Conservation (phyloP, 371 early-diverging fungal species). For the Paraphysoderma sedebokerense region DNA sequence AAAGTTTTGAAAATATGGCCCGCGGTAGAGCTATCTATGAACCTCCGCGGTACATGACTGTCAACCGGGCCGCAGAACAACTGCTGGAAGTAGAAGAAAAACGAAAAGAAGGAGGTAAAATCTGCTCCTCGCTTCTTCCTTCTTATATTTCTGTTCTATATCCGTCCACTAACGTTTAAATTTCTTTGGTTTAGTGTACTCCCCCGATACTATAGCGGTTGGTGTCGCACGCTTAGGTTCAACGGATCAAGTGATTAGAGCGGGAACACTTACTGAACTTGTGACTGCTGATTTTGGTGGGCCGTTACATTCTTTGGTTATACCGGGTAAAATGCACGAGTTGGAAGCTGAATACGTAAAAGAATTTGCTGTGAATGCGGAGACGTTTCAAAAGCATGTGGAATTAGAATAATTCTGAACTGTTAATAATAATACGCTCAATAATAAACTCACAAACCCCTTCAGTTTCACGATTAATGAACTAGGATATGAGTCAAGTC, state of each 20-base stretch:
- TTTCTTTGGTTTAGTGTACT: slow-evolving; percentile 31
- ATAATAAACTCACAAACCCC: no score
- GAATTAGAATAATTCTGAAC: slow-evolving; percentile 44
- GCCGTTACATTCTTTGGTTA: slow-evolving; percentile 94
- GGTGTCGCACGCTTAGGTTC: slow-evolving; percentile 90
- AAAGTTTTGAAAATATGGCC: slow-evolving; percentile 84
- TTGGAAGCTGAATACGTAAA: slow-evolving; percentile 84
- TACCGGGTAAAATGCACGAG: slow-evolving; percentile 80
- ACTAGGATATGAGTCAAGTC: no score
- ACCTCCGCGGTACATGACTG: slow-evolving; percentile 96
- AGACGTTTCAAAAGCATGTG: slow-evolving; percentile 46
- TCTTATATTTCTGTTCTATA: not conserved
- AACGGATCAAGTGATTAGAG: slow-evolving; percentile 47
- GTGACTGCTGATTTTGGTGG: slow-evolving; percentile 72
- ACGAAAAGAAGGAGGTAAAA: slow-evolving; percentile 6
- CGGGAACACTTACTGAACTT: slow-evolving; percentile 77
- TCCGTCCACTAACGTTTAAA: not conserved
- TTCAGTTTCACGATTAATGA: no score
- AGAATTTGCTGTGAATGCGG: slow-evolving; percentile 47
- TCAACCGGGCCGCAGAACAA: slow-evolving; percentile 85
- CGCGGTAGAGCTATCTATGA: slow-evolving; percentile 84
- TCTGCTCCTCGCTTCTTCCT: not conserved
- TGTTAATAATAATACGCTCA: no score
- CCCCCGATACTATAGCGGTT: slow-evolving; percentile 66
- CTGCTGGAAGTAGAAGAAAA: slow-evolving; percentile 76